Evolutionary conservation across 352 stramenopile genomes (phyloP).

Genomic region (Blastocystis sp.): DNA sequence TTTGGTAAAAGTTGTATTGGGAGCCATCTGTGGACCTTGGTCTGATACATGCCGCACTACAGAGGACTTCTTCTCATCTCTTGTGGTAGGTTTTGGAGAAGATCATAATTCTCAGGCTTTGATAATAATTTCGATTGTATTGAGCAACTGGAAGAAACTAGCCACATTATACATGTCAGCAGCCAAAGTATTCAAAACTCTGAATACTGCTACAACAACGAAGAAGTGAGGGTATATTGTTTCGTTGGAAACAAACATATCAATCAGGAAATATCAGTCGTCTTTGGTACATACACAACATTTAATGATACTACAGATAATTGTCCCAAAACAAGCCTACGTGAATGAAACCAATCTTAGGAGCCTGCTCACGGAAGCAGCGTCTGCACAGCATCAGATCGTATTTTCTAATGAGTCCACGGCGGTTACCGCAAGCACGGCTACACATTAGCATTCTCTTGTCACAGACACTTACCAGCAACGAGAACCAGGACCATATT

Average conservation of each 20-base stretch:
- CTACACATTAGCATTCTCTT: conserved; percentile 57
- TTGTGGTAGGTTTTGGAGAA: neutral
- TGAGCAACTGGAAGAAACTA: conserved; percentile 14
- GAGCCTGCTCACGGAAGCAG: conserved; percentile 86
- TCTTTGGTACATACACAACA: neutral
- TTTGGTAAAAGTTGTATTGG: neutral
- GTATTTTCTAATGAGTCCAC: conserved; percentile 89
- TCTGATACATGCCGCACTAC: conserved; percentile 17
- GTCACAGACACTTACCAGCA: conserved; percentile 36
- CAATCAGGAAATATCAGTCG: conserved; percentile 18
- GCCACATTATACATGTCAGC: neutral
- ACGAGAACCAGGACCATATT: conserved; percentile 65
- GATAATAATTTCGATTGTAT: conserved; percentile 19
- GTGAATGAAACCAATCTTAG: conserved; percentile 81
- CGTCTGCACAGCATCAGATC: conserved; percentile 87
- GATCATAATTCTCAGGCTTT: neutral
- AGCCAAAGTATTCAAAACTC: neutral
- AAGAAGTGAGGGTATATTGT: neutral
- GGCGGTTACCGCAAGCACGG: conserved; percentile 80
- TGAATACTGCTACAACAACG: neutral
- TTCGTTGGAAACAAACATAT: conserved; percentile 15
- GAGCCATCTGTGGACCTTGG: neutral
- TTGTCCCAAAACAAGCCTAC: neutral
- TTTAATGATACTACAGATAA: conserved; percentile 46
- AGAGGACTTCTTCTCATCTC: conserved; percentile 8